Base-by-base conservation (phyloP, 1,139 yeast genomes). In the Hemisphaericaspora lyxosophila region DNA sequence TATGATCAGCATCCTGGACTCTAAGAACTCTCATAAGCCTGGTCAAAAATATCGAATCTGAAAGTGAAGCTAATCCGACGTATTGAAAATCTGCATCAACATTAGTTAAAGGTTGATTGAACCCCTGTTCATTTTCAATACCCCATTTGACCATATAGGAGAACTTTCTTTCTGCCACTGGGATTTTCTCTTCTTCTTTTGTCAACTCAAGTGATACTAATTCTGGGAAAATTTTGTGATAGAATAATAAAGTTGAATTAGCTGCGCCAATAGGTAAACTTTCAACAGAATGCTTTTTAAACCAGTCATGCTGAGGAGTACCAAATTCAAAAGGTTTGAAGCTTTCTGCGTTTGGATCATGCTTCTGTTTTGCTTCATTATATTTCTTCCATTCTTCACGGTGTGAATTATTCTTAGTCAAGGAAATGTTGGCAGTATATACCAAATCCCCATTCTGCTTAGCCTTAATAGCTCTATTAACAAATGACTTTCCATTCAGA, bases 41-140 rank as follows among this genome's bases (percentile, higher is more conserved):
- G 7, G 78, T 68, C 39, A 82, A 59, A 43, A 80, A 68, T 42
- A 75, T 69, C 12, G 81, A 70, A 56, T 85, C 92, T 0, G 85
- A 72, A 18, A 82, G 62, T 37, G 77, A 76, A 1, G 83, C 82
- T 36, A 84, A 54, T 0, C 85, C 86, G 18, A 75, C 79, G 53
- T 75, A 80, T 44, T 79, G 73, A 52, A 67, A 77, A 8, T 43
- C 47, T 5, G 36, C 26, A 8, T 40, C 42, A 11, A 40, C 30
- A 15, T 44, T 44, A 1, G 19, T 20, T 23, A 46, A 31, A 34
- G 44, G 41, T 41, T 46, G 39, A 34, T 50, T 31, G 19, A 34
- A 37, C 4, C 44, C 40, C 7, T 33, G 34, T 34, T 54, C 53
- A 11, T 44, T 51, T 12, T 50, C 53, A 13, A 60, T 65, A 39